phyloP scores from a whole-genome alignment of 441 rosid species.

The Theobroma grandiflorum region DNA sequence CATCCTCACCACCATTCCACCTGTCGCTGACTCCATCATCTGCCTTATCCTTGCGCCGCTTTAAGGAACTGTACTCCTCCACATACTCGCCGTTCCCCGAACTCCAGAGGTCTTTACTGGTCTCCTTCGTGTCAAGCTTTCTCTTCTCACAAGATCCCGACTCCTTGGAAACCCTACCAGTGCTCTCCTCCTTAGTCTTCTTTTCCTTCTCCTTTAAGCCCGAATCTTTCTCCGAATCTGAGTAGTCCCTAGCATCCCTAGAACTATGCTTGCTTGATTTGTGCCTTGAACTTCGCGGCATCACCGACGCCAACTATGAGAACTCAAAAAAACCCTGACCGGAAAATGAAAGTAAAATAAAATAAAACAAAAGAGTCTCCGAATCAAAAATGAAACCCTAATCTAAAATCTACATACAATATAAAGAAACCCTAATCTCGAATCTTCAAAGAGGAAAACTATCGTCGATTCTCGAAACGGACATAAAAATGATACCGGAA shows the following conservation, averaged over 20 bases:
- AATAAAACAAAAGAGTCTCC: not conserved
- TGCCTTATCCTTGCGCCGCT: conserved; percentile 68
- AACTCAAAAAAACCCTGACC: conserved; percentile 23
- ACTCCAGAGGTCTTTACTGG: conserved; percentile 48
- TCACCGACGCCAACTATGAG: conserved; percentile 37
- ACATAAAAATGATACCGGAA: conserved; percentile 1
- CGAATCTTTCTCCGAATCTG: conserved; percentile 89
- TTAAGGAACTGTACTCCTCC: conserved; percentile 64
- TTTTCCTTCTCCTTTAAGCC: conserved; percentile 77
- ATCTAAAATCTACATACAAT: conserved; percentile 19
- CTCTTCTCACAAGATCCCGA: conserved; percentile 68
- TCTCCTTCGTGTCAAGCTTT: conserved; percentile 62
- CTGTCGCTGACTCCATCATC: conserved; percentile 69
- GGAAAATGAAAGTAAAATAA: not conserved
- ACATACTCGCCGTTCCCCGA: conserved; percentile 63
- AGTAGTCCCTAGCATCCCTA: conserved; percentile 78
- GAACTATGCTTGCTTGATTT: conserved; percentile 92
- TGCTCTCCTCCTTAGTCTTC: conserved; percentile 64
- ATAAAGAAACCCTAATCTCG: conserved; percentile 27
- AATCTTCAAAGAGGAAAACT: not conserved
- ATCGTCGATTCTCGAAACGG: not conserved
- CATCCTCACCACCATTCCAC: conserved; percentile 83
- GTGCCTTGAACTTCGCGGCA: conserved; percentile 95
- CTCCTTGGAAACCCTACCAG: conserved; percentile 65
- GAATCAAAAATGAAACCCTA: conserved; percentile 27